These are phyloP conservation scores for Mortierella sp. DNA, from an alignment of 371 early-diverging fungal genomes.

Conservation along the genomic window DNA sequence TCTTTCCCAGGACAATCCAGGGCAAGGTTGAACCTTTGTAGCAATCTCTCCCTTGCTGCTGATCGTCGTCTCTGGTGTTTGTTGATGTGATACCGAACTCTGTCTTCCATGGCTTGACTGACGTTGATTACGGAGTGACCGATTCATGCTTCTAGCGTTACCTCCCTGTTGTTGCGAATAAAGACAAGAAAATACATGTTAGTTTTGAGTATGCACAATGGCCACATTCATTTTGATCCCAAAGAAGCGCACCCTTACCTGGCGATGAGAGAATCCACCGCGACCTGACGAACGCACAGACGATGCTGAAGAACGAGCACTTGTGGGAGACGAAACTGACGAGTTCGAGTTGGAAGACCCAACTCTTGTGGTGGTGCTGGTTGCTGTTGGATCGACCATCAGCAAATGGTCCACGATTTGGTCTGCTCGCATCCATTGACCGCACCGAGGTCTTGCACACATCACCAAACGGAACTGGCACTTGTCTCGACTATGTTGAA, in stretches of 20 bases:
- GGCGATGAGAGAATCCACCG: neutral
- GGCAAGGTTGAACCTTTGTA: slow-evolving; percentile 19
- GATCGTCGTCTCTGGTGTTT: neutral
- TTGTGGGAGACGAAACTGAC: slow-evolving; percentile 2
- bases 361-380: neutral
- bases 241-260: slow-evolving; percentile 15
- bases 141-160: too few species aligned
- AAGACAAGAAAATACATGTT: too few species aligned
- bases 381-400: slow-evolving; percentile 40
- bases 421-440: slow-evolving; percentile 47
- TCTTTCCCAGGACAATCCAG: slow-evolving; percentile 51
- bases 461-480: slow-evolving; percentile 38
- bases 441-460: slow-evolving; percentile 43
- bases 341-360: neutral
- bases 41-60: too few species aligned
- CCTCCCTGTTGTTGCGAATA: too few species aligned
- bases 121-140: too few species aligned
- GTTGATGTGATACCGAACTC: too few species aligned
- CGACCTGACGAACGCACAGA: slow-evolving; percentile 7
- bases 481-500: slow-evolving; percentile 35
- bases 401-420: slow-evolving; percentile 45
- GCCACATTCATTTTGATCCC: neutral
- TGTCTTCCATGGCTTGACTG: too few species aligned
- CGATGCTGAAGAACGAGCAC: slow-evolving; percentile 6
- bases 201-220: neutral